Base-by-base conservation (phyloP, 805 yeast species). In the Cyberlindnera amylophila region DNA sequence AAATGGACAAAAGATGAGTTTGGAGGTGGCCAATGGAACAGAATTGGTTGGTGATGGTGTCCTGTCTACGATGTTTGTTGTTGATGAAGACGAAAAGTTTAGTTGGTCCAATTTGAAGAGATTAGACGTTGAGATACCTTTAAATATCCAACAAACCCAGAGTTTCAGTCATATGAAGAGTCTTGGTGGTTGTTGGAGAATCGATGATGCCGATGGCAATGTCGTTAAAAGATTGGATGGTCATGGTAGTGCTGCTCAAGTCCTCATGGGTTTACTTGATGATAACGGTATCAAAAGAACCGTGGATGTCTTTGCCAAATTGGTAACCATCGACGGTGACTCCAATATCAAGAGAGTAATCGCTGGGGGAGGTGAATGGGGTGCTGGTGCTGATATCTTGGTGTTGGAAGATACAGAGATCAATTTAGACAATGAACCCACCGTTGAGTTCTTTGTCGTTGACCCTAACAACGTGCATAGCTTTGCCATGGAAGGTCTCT, bases 281-380 rank as follows among this genome's bases (percentile, higher is more conserved):
- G n/a, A 35, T 7, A 26, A 15, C 12, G 33, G 33, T 11, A 38
- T 42, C 18, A 33, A 28, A 16, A 42, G 38, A 15, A 28, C 39
- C 4, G 42, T 46, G 9, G 44, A 42, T 23, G 41, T 44, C 10
- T 46, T 34, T 32, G 46, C 40, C 16, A 35, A 28, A 6, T 28
- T 45, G 14, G 24, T 21, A 9, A 21, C 6, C 24, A 21, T 6
- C 6, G 24, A 21, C 9, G 24, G 24, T 6, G 14, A 15, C 15
- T 10, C 14, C 7, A 6, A 32, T 4, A 9, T 18, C 1, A 36
- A 36, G 8, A 41, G 28, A 16, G 43, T 46, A 10, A 34, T 38
- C 18, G 50, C 50, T 7, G 50, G 50, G 10, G 45, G 44, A 23
- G 46, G 46, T 15, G 46, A 42, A 26, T 42, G 42, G 41, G 46